Evolutionary conservation across 2,329 filamentous ascomycete species (phyloP), one percentile per base, ranked within the genome.

Genomic region (Colletotrichum phormii): DNA sequence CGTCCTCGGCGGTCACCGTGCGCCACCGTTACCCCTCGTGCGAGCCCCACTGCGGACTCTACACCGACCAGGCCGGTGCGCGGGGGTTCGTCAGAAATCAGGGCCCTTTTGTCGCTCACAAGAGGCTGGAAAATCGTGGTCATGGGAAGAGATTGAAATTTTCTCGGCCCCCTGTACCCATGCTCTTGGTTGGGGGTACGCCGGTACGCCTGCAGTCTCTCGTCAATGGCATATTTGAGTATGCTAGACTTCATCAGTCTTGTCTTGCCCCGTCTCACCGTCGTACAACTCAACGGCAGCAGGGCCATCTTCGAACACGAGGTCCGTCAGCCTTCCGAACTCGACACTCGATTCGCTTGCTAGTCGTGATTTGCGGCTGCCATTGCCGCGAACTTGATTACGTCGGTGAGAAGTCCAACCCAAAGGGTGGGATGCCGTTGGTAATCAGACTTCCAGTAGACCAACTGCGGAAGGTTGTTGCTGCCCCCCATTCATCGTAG

Each of bases 51-150:
- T 11, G 60, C 66, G 60, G 54, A 31, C 66, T 73, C 54, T 73
- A 58, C 70, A 71, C 66, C 71, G 55, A 73, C 60, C 64, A 51
- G 46, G 54, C 61, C 66, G 71, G 42, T 42, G 55, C 65, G 70
- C 65, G 70, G 70, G 70, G 65, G 60, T 73, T 71, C 70, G 55
- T 61, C 66, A 55, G 60, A 64, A 64, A 46, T 60, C 46, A 49
- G 61, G 22, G 71, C 61, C 22, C 55, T 64, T 59, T 53, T 64
- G 60, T 61, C 37, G 66, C 66, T 64, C 60, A 57, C 60, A 46
- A 65, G 33, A 51, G 55, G 22, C 13, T 55, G 46, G 61, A 61
- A 61, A 31, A 49, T 24, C 35, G 26, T 61, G 66, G 71, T 71
- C 66, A 71, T 61, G 71, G 71, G 71, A 57, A 51, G 33, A 26